Evolutionary conservation across 768 basidiomycete species (phyloP).

Genomic region (Suillus plorans): DNA sequence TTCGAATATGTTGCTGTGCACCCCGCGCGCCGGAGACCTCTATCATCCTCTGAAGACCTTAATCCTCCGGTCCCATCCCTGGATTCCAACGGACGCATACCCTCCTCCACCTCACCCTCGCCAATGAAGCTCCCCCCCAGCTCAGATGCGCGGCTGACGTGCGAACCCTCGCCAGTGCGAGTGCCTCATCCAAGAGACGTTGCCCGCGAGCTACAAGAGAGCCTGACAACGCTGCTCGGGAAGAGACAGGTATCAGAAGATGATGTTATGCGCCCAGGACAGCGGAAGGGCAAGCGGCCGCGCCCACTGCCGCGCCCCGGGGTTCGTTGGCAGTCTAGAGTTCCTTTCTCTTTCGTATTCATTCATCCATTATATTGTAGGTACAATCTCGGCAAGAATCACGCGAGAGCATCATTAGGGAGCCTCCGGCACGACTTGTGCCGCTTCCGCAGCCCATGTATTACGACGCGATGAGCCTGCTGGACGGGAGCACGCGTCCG

Average conservation of each 20-base stretch:
- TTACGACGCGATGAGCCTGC: slow-evolving; percentile 31
- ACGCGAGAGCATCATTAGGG: slow-evolving; percentile 19
- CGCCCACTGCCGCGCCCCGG: slow-evolving; percentile 37
- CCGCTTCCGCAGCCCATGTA: slow-evolving; percentile 7
- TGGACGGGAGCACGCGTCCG: slow-evolving; percentile 25
- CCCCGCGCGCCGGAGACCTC: slow-evolving; percentile 1
- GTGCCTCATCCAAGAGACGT: slow-evolving; percentile 44
- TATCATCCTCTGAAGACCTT: not conserved
- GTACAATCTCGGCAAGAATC: slow-evolving; percentile 40
- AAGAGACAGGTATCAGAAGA: slow-evolving; percentile 56
- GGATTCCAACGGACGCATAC: slow-evolving; percentile 38
- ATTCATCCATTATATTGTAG: slow-evolving; percentile 22
- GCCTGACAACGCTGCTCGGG: slow-evolving; percentile 65
- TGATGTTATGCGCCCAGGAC: slow-evolving; percentile 25
- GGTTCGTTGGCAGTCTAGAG: slow-evolving; percentile 23
- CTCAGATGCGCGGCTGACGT: slow-evolving; percentile 15
- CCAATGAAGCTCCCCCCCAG: slow-evolving; percentile 47
- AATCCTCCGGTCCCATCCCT: slow-evolving; percentile 22
- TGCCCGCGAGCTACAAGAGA: slow-evolving; percentile 65
- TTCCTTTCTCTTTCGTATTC: not conserved
- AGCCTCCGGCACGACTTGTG: slow-evolving; percentile 11
- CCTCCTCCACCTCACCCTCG: slow-evolving; percentile 57
- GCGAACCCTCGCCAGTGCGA: slow-evolving; percentile 29
- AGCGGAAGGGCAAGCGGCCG: slow-evolving; percentile 34
- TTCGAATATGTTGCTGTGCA: not conserved